Evolutionary conservation across 2,329 filamentous ascomycete species (phyloP), one percentile per base, ranked within the genome.

Genomic region (Chrysoporthe deuterocubensis): DNA sequence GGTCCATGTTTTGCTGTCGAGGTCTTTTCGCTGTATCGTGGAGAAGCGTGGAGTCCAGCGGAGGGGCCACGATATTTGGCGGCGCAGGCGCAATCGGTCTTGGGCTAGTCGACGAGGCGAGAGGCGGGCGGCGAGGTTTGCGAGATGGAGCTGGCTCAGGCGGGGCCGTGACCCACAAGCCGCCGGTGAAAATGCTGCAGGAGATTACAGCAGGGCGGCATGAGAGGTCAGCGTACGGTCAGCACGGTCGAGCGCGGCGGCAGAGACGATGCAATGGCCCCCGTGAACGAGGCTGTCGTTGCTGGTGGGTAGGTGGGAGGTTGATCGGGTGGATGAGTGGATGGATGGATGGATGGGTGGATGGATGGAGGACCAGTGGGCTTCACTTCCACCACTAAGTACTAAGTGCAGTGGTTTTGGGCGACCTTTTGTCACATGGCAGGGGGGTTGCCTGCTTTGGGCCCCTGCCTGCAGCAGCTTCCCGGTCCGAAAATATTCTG

Each of bases 1-100:
- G 81, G 71, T 89, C 85, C 86, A 89, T 85, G 73, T 74, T 67
- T 26, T 26, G 26, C 26, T 16, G 18, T 40, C 6, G 32, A 40
- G 6, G 1, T 18, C 2, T 40, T 6, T 8, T n/a, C 18, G 18
- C 34, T 16, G 42, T 44, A 34, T 34, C 34, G 46, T 18, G 34
- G n/a, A 34, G 14, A 32, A 54, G 40, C 18, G 37, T 46, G 44
- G 8, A 44, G 37, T 62, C 14, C 14, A 48, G 7, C 46, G 57
- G 14, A 13, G 57, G 40, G 37, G 63, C 71, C 71, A 9, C 37
- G 37, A 9, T 40, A 9, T 9, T 40, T 40, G 37, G 37, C 37
- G 26, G 37, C 37, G 37, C 37, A 40, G 37, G 9, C 37, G 37
- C 37, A 9, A 21, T 18, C 50, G 26, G 50, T 7, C 48, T 32